Percentiles rank a stretch among this genome's conserved stretches.
These are phyloP conservation scores for Fraxinus anomala DNA, from an alignment of 257 asterid genomes.

Conservation along the genomic window DNA sequence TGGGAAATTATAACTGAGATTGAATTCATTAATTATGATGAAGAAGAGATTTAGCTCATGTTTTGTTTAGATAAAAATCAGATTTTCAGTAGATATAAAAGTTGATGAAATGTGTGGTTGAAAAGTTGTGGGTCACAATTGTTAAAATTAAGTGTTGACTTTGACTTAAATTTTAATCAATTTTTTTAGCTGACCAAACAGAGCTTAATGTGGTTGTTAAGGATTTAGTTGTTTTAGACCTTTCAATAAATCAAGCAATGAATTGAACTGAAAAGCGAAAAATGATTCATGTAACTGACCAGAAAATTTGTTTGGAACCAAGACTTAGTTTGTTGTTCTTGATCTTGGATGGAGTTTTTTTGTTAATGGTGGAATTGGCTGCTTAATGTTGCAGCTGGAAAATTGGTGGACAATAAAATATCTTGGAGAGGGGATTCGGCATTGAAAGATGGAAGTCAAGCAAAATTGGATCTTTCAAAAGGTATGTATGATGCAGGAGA, in stretches of 20 bases:
- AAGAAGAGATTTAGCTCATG: too few relatives aligned
- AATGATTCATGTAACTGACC: not conserved
- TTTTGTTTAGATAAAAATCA: too few relatives aligned
- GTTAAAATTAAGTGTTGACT: too few relatives aligned
- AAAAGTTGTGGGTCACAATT: too few relatives aligned
- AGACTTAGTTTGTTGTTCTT: not conserved
- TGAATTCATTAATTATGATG: not conserved
- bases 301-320: not conserved
- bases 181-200: too few relatives aligned
- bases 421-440: slow-evolving; percentile 87
- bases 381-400: slow-evolving; percentile 68
- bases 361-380: slow-evolving; percentile 19
- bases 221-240: too few relatives aligned
- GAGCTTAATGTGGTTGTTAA: too few relatives aligned
- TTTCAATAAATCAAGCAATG: not conserved
- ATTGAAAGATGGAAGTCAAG: slow-evolving; percentile 66
- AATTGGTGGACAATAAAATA: slow-evolving; percentile 57
- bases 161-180: too few relatives aligned
- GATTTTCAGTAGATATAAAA: too few relatives aligned
- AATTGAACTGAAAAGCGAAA: too few relatives aligned
- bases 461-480: slow-evolving; percentile 72
- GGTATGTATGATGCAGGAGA: slow-evolving; percentile 97
- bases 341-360: not conserved
- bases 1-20: not conserved
- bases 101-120: too few relatives aligned